phyloP scores from a whole-genome alignment of 2,329 filamentous ascomycete genomes.

The Atkinsonella texensis region DNA sequence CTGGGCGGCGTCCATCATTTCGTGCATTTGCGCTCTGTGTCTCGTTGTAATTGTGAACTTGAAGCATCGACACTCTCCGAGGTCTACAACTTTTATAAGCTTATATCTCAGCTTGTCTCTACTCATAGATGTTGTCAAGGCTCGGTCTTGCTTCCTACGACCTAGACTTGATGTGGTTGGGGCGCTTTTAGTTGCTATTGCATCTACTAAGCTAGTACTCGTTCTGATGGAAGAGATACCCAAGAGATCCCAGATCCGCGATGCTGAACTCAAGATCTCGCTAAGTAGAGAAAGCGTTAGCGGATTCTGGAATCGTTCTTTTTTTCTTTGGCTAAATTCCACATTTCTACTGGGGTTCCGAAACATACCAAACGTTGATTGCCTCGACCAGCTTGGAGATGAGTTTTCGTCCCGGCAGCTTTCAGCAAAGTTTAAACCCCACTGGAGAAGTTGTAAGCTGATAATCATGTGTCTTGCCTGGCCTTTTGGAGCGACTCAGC shows the following conservation, averaged over 20 bases:
- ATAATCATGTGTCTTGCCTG: no score
- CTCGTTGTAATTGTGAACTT: constrained; percentile 16
- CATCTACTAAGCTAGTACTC: constrained; percentile 20
- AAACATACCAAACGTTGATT: constrained; percentile 17
- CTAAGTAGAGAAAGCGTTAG: constrained; percentile 11
- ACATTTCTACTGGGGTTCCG: constrained; percentile 19
- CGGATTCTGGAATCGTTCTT: constrained; percentile 8
- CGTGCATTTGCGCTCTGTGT: constrained; percentile 14
- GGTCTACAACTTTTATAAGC: constrained; percentile 28
- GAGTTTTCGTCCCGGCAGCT: no score
- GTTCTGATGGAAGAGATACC: constrained; percentile 24
- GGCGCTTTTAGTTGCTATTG: constrained; percentile 18
- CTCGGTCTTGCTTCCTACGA: constrained; percentile 18
- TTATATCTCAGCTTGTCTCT: constrained; percentile 27
- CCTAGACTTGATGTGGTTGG: neutral
- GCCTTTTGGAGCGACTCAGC: no score
- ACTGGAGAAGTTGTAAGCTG: no score
- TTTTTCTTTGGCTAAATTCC: constrained; percentile 18
- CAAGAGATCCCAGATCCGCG: constrained; percentile 2
- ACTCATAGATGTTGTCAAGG: constrained; percentile 27
- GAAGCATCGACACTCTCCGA: constrained; percentile 22
- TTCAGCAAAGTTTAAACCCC: no score
- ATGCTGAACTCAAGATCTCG: neutral
- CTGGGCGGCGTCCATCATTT: constrained; percentile 16
- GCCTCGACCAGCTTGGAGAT: constrained; percentile 12